Percentiles rank a stretch among this genome's conserved stretches.
Conservation (phyloP, 495 filamentous ascomycete species). For the Articulospora tetracladia region DNA sequence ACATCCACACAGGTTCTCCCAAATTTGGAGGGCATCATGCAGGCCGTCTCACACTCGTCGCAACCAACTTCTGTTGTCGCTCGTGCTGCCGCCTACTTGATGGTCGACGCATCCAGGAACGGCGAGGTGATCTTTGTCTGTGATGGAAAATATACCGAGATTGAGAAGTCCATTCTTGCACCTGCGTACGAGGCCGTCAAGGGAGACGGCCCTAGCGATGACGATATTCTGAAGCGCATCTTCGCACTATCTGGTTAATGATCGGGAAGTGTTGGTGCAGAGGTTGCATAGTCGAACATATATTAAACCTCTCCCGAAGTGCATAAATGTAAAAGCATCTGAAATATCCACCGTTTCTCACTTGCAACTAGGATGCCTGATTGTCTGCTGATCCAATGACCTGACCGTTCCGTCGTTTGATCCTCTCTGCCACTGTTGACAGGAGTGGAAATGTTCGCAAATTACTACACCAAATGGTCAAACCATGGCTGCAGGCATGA, state of each 20-base stretch:
- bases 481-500: too few species aligned
- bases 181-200: conserved; percentile 18
- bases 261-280: too few species aligned
- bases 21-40: conserved; percentile 17
- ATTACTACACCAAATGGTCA: too few species aligned
- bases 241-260: neutral
- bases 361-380: too few species aligned
- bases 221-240: conserved; percentile 4
- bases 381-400: too few species aligned
- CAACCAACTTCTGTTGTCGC: conserved; percentile 37
- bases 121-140: conserved; percentile 38
- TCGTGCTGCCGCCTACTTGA: conserved; percentile 32
- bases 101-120: conserved; percentile 31
- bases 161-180: conserved; percentile 30
- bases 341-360: too few species aligned
- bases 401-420: too few species aligned
- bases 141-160: conserved; percentile 34
- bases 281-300: too few species aligned
- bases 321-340: too few species aligned
- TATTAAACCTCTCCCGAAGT: too few species aligned
- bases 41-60: conserved; percentile 22
- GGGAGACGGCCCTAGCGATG: conserved; percentile 6
- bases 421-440: too few species aligned
- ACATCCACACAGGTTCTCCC: conserved; percentile 35
- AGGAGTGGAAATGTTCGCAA: too few species aligned